Base-by-base conservation (phyloP, 2,329 filamentous ascomycete genomes). In the Parafenestella ontariensis region DNA sequence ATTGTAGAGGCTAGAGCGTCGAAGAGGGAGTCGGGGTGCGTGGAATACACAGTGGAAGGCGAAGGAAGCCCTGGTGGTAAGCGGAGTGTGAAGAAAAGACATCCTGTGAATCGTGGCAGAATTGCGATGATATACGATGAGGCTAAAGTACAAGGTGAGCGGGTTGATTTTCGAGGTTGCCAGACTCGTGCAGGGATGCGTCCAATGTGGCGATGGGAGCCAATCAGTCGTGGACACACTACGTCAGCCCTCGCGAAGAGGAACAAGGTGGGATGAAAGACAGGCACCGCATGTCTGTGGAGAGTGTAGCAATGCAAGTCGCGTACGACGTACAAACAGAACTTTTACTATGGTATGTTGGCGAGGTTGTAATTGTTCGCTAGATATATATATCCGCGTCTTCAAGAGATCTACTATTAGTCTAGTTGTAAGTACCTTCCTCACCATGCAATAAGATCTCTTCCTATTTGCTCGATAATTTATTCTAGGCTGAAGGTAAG, bases 141-240 rank as follows among this genome's bases (percentile, higher is more conserved):
- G 53, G 53, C 49, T 59, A 47, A 56, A 11, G 26, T 23, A 50
- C 45, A 41, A 49, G 49, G 53, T 46, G 46, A 46, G 49, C 31
- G 33, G 52, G 44, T 40, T 34, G 31, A 34, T 34, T 34, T 46
- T 49, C 55, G 52, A 55, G 56, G 48, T 46, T 44, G 51, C 10
- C 7, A 36, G 45, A 23, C 18, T 26, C 17, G 15, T 17, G 31
- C 23, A 47, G 29, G 21, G 23, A 36, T 11, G 50, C n/a, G 4
- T 15, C 10, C 13, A 29, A 3, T 5, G 23, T 9, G 11, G 18
- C 36, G 20, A 11, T 5, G 17, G 10, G 10, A 40, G 2, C 31
- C 40, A 45, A 49, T 54, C 18, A 48, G 33, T 23, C 9, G 2
- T 15, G 9, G 18, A 18, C 9, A 17, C 17, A n/a, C 20, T 23